Percentiles rank a stretch among this genome's conserved stretches.
These are phyloP conservation scores for Pseudonitzschia delicatissima DNA, from an alignment of 108 stramenopile species.

Conservation along the genomic window DNA sequence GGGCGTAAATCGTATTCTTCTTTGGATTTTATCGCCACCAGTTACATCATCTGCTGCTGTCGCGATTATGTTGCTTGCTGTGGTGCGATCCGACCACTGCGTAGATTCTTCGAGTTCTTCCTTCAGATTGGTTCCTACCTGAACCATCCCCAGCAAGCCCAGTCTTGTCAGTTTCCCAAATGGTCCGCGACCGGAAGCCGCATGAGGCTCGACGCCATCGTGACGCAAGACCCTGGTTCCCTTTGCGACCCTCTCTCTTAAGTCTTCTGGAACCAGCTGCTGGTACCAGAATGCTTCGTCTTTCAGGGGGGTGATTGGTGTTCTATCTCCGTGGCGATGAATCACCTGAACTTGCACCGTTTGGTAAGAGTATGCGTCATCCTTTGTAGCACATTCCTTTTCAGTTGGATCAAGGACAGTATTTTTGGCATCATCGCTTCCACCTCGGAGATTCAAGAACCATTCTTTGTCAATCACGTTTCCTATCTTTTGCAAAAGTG, in stretches of 20 bases:
- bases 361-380: constrained; percentile 21
- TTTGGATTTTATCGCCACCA: constrained; percentile 25
- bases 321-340: constrained; percentile 81
- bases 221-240: constrained; percentile 38
- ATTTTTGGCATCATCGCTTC: no score
- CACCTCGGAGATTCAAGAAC: no score
- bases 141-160: constrained; percentile 75
- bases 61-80: constrained; percentile 9
- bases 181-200: constrained; percentile 54
- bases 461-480: no score
- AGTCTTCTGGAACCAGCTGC: constrained; percentile 42
- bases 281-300: constrained; percentile 64
- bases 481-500: no score
- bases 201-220: constrained; percentile 27
- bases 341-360: constrained; percentile 58
- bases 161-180: constrained; percentile 78
- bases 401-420: no score
- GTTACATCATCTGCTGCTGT: neutral
- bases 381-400: no score
- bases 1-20: constrained; percentile 39
- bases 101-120: constrained; percentile 40
- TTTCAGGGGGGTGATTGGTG: constrained; percentile 74
- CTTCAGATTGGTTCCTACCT: constrained; percentile 56
- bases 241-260: constrained; percentile 43
- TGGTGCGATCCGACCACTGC: neutral